Evolutionary conservation across 2,329 filamentous ascomycete species (phyloP).

Genomic region (Colletotrichum sp.): DNA sequence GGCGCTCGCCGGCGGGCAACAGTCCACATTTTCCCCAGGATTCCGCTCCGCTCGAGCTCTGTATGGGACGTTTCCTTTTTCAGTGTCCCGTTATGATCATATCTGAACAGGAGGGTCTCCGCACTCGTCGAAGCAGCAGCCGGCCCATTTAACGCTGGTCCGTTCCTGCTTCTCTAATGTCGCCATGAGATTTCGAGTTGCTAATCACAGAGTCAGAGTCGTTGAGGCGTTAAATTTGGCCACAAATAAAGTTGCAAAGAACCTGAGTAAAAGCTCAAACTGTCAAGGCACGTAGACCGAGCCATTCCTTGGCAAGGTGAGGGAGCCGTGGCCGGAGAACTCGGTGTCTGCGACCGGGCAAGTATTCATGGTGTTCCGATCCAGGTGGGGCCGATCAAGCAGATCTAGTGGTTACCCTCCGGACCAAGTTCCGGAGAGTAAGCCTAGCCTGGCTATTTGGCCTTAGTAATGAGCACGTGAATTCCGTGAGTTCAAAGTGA

Average conservation of each 20-base stretch:
- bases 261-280: background rate
- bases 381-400: background rate
- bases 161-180: background rate
- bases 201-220: background rate
- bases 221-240: background rate
- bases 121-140: background rate
- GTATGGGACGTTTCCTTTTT: too few relatives aligned
- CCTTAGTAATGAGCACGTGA: background rate
- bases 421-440: background rate
- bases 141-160: background rate
- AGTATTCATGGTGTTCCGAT: background rate
- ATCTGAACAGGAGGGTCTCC: background rate
- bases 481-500: background rate
- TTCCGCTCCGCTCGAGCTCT: background rate
- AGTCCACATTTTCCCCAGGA: background rate
- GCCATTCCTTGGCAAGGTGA: background rate
- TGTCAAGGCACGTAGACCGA: rapidly evolving
- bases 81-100: too few relatives aligned
- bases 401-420: rapidly evolving
- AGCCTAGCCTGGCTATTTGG: background rate
- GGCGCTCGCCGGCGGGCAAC: background rate
- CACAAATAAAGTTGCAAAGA: background rate
- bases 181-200: rapidly evolving
- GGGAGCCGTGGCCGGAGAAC: rapidly evolving
- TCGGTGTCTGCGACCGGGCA: background rate